Conservation (phyloP, 2,329 filamentous ascomycete species). For the Pleomassaria siparia region DNA sequence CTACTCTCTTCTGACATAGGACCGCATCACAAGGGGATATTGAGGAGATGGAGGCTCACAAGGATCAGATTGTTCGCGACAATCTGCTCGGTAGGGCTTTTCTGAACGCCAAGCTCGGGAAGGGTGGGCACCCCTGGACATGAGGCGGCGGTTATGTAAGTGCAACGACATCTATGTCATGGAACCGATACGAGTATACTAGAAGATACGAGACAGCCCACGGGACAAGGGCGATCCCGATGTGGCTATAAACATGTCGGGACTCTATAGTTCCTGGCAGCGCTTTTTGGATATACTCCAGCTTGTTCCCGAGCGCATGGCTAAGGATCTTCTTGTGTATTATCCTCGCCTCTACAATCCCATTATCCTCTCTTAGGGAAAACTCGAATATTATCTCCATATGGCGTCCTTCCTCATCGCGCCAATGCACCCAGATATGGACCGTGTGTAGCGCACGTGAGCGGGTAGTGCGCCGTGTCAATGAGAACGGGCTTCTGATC, state of each 20-base stretch:
- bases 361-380: too few species aligned
- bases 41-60: constrained; percentile 20
- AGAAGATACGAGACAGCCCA: constrained; percentile 1
- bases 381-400: too few species aligned
- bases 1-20: neutral
- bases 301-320: too few species aligned
- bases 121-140: constrained; percentile 8
- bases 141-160: constrained; percentile 3
- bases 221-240: neutral
- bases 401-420: too few species aligned
- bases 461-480: too few species aligned
- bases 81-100: neutral
- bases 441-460: too few species aligned
- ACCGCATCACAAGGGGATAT: constrained; percentile 17
- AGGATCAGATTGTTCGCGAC: constrained; percentile 22
- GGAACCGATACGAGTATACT: constrained; percentile 9
- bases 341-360: too few species aligned
- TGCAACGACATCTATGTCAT: constrained; percentile 8
- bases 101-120: constrained; percentile 9
- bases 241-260: constrained; percentile 3
- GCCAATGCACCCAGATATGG: too few species aligned
- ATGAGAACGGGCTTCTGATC: too few species aligned
- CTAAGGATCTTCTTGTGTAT: too few species aligned
- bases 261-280: too few species aligned
- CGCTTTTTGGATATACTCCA: too few species aligned